Percentiles rank a stretch among this genome's conserved stretches.
Evolutionary conservation across 257 asterid genomes (phyloP).

Genomic region (Echium plantagineum): DNA sequence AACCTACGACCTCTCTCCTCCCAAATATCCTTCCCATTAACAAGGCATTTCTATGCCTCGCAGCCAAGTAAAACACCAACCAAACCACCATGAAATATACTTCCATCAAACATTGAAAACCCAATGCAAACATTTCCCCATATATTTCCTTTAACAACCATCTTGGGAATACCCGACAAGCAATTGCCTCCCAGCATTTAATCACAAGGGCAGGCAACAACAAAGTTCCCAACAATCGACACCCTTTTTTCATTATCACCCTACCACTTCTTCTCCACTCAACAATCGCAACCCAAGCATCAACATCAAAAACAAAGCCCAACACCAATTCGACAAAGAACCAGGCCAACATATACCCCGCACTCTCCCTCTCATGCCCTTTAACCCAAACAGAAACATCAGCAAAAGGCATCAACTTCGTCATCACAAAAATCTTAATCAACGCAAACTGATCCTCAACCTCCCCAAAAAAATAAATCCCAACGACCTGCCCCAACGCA

Average conservation of each 20-base stretch:
- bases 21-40: too few relatives aligned
- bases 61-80: conserved; percentile 72
- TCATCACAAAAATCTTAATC: conserved; percentile 57
- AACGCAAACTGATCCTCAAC: conserved; percentile 62
- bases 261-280: conserved; percentile 80
- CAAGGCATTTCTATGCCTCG: conserved; percentile 5
- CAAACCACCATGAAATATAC: conserved; percentile 76
- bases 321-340: conserved; percentile 55
- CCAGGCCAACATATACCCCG: conserved; percentile 50
- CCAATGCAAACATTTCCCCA: conserved; percentile 45
- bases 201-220: conserved; percentile 56
- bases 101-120: conserved; percentile 69
- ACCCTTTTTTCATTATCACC: conserved; percentile 81
- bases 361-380: conserved; percentile 76
- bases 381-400: conserved; percentile 63
- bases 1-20: too few relatives aligned
- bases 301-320: conserved; percentile 63
- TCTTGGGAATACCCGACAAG: conserved; percentile 62
- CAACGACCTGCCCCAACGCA: conserved; percentile 68
- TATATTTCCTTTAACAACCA: conserved; percentile 44
- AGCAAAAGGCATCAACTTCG: conserved; percentile 69
- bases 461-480: conserved; percentile 62
- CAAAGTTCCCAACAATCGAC: conserved; percentile 45
- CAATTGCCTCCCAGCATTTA: conserved; percentile 62
- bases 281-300: conserved; percentile 73